Conservation (phyloP, 2,329 filamentous ascomycete genomes). For the Penicillium sp. region DNA sequence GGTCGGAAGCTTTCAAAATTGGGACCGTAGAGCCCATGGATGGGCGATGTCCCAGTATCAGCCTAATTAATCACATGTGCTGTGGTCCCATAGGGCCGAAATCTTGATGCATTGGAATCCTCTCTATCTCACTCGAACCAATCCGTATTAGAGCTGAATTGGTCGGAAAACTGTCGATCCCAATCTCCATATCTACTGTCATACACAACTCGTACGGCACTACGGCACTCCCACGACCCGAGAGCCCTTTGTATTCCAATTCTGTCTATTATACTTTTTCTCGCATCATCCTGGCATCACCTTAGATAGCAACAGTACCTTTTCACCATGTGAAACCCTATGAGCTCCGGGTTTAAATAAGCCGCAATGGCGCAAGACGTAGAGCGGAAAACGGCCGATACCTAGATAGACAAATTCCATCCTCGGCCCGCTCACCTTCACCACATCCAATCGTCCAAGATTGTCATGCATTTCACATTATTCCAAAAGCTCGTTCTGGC, state of each 20-base stretch:
- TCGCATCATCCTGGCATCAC: background rate
- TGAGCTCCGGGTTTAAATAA: background rate
- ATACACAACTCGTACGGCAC: background rate
- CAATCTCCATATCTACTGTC: constrained; percentile 6
- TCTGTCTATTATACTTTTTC: background rate
- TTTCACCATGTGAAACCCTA: background rate
- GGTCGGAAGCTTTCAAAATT: background rate
- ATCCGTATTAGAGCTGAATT: background rate
- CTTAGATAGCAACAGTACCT: background rate
- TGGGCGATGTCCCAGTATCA: no score
- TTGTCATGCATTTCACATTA: constrained; percentile 7
- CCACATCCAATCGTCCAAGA: background rate
- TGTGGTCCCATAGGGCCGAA: background rate
- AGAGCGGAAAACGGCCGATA: background rate
- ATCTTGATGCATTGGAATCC: background rate
- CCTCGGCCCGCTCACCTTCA: no score
- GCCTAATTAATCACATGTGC: background rate
- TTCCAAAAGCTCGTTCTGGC: constrained; percentile 10
- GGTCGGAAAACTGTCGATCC: constrained; percentile 4
- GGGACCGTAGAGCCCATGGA: background rate
- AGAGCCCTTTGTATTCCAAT: no score
- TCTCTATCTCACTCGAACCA: no score
- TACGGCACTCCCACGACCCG: background rate
- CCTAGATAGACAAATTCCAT: background rate
- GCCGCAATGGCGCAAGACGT: background rate